Evolutionary conservation across 2,329 filamentous ascomycete genomes (phyloP), one percentile per base, ranked within the genome.

Genomic region (Pseudopithomyces maydicus): DNA sequence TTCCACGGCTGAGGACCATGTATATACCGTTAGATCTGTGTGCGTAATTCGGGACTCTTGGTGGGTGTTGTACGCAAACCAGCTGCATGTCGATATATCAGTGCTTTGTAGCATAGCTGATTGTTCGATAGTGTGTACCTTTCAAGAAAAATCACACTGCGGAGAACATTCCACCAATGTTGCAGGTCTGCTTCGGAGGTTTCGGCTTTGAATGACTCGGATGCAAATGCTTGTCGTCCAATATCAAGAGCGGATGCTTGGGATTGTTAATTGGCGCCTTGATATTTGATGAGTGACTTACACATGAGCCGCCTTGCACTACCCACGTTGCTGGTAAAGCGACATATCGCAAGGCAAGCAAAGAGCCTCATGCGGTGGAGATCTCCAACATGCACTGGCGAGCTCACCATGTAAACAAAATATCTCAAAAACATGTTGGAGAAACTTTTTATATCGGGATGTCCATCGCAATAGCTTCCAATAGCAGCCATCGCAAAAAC

Each of bases 401-500:
- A 53, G 29, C 43, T 32, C 26, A 57, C 38, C 44, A 50, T 53
- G 12, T 41, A 49, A 6, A 50, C 17, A 12, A 57, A 57, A 39
- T 48, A 53, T 17, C 49, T 35, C 15, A 57, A 38, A 29, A 53
- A 57, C 10, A 38, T 57, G 23, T 50, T 32, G 20, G 46, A 33
- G 29, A 15, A 45, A 6, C 23, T n/a, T 1, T 0, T 26, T 22
- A 19, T 39, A 8, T 45, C 41, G 6, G 29, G 6, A 10, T 45
- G 33, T 26, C 32, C 44, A 47, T 61, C 53, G 35, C 52, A 55
- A 17, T 61, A 56, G 33, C 42, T 55, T 12, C 61, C 55, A 22
- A 58, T 45, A 42, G 55, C 55, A 38, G 57, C 41, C 51, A 60
- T 57, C 20, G 57, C 50, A 57, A 56, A 63, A 14, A 58, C 38